phyloP scores from a whole-genome alignment of 345 rosid genomes.

The Tarenaya hassleriana region DNA sequence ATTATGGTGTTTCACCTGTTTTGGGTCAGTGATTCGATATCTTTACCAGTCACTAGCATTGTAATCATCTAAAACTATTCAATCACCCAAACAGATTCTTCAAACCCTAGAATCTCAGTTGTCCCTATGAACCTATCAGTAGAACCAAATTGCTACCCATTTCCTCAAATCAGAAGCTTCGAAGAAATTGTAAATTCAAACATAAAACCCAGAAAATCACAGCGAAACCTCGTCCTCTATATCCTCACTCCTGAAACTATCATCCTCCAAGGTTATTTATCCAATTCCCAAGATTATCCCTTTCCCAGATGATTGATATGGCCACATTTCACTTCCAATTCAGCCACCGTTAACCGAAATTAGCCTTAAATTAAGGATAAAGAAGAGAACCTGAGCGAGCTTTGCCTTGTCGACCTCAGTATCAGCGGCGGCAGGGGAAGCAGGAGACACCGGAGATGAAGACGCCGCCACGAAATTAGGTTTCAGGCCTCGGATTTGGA shows the following conservation, averaged over 20 bases:
- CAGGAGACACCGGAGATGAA: conserved; percentile 37
- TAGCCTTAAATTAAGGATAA: neutral
- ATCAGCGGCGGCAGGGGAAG: conserved; percentile 32
- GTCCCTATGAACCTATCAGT: neutral
- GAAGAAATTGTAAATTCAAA: neutral
- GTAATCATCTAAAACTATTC: neutral
- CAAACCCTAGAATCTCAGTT: conserved; percentile 1
- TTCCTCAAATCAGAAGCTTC: conserved; percentile 4
- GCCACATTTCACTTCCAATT: neutral
- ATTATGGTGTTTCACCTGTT: neutral
- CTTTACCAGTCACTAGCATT: neutral
- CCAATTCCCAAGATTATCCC: neutral
- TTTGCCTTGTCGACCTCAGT: conserved; percentile 56
- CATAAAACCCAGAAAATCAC: no score
- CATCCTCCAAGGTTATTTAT: neutral
- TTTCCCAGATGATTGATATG: conserved; percentile 3
- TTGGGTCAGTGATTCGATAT: neutral
- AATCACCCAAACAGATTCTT: neutral
- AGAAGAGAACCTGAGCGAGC: conserved; percentile 58
- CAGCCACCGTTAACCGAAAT: neutral
- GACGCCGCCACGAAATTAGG: conserved; percentile 17
- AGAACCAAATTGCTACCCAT: neutral
- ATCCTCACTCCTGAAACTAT: neutral
- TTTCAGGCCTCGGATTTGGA: conserved; percentile 29
- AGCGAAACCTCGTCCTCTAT: no score